These are phyloP conservation scores for Monosporascus sp. DNA, from an alignment of 2,329 filamentous ascomycete species.

Conservation along the genomic window DNA sequence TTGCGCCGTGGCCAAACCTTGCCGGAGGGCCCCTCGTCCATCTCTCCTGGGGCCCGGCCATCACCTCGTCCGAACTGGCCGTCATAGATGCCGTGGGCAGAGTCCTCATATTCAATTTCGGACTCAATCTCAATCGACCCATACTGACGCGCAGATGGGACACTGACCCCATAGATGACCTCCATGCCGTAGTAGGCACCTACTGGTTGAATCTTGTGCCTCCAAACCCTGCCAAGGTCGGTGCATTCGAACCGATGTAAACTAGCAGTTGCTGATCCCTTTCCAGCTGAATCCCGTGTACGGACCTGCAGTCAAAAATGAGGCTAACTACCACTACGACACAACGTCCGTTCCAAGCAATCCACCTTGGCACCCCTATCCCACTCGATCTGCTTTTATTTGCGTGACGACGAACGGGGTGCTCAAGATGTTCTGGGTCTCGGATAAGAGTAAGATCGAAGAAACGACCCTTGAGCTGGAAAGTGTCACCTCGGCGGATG, in stretches of 20 bases:
- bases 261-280: slow-evolving; percentile 4
- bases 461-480: slow-evolving; percentile 72
- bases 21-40: slow-evolving; percentile 68
- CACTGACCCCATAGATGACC: slow-evolving; percentile 66
- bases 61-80: slow-evolving; percentile 64
- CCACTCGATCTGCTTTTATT: slow-evolving; percentile 67
- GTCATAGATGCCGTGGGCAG: slow-evolving; percentile 75
- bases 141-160: slow-evolving; percentile 56
- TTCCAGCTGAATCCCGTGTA: slow-evolving; percentile 43
- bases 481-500: slow-evolving; percentile 64
- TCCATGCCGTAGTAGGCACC: slow-evolving; percentile 73
- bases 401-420: slow-evolving; percentile 70
- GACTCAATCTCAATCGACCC: slow-evolving; percentile 68
- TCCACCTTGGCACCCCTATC: slow-evolving; percentile 68
- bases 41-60: slow-evolving; percentile 70
- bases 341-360: slow-evolving; percentile 59
- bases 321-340: slow-evolving; percentile 61
- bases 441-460: slow-evolving; percentile 65
- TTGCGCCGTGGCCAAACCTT: slow-evolving; percentile 56
- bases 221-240: slow-evolving; percentile 32
- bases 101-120: slow-evolving; percentile 68
- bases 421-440: slow-evolving; percentile 72
- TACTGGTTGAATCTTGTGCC: slow-evolving; percentile 72
- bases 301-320: slow-evolving; percentile 59
- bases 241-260: slow-evolving; percentile 1